A percentile compares a stretch with the other conserved stretches of the same genome.
These are phyloP conservation scores for Pseudomonodictys pantanalensis DNA, from an alignment of 495 filamentous ascomycete genomes.

Conservation along the genomic window DNA sequence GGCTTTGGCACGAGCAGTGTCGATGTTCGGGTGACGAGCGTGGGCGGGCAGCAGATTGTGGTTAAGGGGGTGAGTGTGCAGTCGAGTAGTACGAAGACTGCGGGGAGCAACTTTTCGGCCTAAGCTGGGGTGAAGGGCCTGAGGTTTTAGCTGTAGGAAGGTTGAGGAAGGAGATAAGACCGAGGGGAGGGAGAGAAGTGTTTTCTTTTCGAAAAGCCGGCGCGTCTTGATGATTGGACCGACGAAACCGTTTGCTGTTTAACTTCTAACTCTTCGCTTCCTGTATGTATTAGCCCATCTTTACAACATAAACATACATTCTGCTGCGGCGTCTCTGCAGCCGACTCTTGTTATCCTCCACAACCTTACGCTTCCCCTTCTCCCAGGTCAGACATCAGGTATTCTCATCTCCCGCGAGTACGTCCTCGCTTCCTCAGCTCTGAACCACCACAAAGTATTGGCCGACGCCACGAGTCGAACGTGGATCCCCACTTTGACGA, in stretches of 20 bases:
- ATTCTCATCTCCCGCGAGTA: no score
- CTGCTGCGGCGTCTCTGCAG: background rate
- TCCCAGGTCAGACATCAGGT: no score
- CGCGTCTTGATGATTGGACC: background rate
- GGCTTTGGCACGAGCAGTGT: constrained; percentile 55
- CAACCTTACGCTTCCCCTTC: background rate
- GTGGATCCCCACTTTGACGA: background rate
- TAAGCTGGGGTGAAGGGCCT: background rate
- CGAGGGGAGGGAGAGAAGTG: background rate
- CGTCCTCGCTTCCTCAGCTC: background rate
- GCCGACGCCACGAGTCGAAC: constrained; percentile 8
- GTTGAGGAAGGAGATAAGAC: background rate
- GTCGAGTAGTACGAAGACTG: constrained; percentile 5
- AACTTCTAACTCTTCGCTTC: constrained; percentile 13
- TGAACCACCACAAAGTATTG: background rate
- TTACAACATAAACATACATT: background rate
- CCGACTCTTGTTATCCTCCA: background rate
- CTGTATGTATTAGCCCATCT: constrained; percentile 10
- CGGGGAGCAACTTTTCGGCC: constrained; percentile 24
- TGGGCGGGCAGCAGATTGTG: constrained; percentile 44
- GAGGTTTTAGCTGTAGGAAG: background rate
- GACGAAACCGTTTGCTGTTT: constrained; percentile 1
- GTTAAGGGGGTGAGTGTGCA: constrained; percentile 27
- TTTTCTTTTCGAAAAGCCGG: background rate
- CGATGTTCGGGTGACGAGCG: constrained; percentile 53